Percentiles rank a stretch among this genome's conserved stretches.
phyloP scores from a whole-genome alignment of 2,329 filamentous ascomycete species.

The Trichoderma afroharzianum region DNA sequence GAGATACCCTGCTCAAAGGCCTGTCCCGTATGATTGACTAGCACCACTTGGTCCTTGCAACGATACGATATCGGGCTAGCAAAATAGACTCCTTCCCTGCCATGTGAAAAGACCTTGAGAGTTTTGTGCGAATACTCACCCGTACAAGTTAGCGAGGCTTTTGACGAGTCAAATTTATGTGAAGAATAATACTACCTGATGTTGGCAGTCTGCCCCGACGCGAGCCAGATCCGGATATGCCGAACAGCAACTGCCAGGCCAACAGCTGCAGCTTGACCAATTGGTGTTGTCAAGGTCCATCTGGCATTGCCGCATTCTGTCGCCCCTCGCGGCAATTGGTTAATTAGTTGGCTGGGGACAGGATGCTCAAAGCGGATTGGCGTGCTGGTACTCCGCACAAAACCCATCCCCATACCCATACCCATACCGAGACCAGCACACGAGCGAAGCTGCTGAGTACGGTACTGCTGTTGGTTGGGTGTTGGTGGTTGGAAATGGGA shows the following conservation, averaged over 20 bases:
- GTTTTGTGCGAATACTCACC: neutral
- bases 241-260: neutral
- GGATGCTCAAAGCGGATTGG: neutral
- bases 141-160: neutral
- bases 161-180: neutral
- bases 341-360: neutral
- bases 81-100: neutral
- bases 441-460: neutral
- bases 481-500: neutral
- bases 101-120: neutral
- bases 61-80: neutral
- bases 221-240: slow-evolving; percentile 1
- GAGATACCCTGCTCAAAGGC: neutral
- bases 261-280: neutral
- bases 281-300: neutral
- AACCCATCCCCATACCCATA: neutral
- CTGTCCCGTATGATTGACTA: neutral
- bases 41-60: neutral
- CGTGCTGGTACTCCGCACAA: neutral
- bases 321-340: slow-evolving; percentile 9
- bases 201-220: neutral
- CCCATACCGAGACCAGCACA: neutral
- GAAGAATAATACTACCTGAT: neutral
- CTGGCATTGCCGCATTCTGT: neutral
- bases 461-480: neutral